These are phyloP conservation scores for Rhytidhysteron rufulum DNA, from an alignment of 2,329 filamentous ascomycete species.

Conservation along the genomic window DNA sequence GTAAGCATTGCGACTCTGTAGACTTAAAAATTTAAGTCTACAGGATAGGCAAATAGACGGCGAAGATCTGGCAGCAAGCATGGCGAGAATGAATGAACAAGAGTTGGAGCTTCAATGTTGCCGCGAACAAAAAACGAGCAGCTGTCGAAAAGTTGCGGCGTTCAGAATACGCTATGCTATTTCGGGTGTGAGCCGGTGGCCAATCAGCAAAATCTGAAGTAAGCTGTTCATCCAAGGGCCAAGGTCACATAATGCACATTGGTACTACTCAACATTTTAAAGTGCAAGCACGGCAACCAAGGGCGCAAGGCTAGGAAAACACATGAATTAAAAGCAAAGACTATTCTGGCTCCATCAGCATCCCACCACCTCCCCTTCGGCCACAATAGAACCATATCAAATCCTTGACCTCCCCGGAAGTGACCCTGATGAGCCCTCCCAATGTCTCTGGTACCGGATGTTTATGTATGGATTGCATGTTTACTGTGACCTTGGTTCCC, in stretches of 20 bases:
- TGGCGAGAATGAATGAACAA: constrained; percentile 7
- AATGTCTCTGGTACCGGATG: constrained; percentile 5
- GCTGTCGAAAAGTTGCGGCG: neutral
- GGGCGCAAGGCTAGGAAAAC: neutral
- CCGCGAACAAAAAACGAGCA: too few species aligned
- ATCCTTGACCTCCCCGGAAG: constrained; percentile 26
- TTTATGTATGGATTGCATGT: constrained; percentile 14
- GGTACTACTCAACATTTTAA: neutral
- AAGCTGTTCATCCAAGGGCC: too few species aligned
- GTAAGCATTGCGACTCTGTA: constrained; percentile 20
- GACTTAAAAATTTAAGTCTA: constrained; percentile 24
- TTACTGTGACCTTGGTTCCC: constrained; percentile 17
- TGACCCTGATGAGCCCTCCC: constrained; percentile 14
- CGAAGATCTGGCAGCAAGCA: constrained; percentile 27
- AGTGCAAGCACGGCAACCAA: neutral
- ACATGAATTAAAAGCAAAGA: constrained; percentile 1
- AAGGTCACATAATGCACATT: neutral
- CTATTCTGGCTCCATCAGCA: neutral
- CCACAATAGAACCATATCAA: neutral
- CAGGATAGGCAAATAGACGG: constrained; percentile 30
- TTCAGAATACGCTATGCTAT: neutral
- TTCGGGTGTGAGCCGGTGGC: neutral
- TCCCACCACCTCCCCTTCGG: neutral
- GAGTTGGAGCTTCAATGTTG: neutral
- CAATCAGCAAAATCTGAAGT: too few species aligned